Percentiles rank a stretch among this genome's conserved stretches.
Evolutionary conservation across 495 filamentous ascomycete species (phyloP).

Genomic region (Choiromyces venosus): DNA sequence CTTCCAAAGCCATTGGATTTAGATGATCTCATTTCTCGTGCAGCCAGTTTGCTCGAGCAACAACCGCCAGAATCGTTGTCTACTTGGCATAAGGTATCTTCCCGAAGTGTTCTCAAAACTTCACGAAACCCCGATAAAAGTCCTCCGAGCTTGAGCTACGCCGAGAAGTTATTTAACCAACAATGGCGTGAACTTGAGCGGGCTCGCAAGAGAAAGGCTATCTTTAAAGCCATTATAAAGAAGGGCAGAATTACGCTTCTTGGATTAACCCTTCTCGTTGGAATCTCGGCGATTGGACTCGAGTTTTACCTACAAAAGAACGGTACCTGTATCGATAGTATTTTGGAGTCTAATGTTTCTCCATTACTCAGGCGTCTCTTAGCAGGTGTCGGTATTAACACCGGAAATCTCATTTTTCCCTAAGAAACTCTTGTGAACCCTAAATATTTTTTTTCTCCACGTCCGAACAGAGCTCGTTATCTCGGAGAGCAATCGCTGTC

Average conservation of each 20-base stretch:
- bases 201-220: slow-evolving; percentile 54
- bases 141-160: slow-evolving; percentile 51
- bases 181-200: slow-evolving; percentile 64
- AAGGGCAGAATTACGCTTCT: slow-evolving; percentile 47
- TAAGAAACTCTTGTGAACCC: neutral
- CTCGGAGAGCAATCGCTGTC: neutral
- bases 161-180: slow-evolving; percentile 57
- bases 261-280: slow-evolving; percentile 32
- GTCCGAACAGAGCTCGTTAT: neutral
- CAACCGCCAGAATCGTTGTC: slow-evolving; percentile 70
- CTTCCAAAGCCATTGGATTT: slow-evolving; percentile 79
- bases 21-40: slow-evolving; percentile 63
- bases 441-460: neutral
- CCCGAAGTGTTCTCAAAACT: slow-evolving; percentile 77
- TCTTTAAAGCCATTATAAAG: slow-evolving; percentile 52
- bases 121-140: slow-evolving; percentile 51
- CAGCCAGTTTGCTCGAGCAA: slow-evolving; percentile 56
- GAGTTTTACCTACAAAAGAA: slow-evolving; percentile 35
- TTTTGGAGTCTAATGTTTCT: slow-evolving; percentile 16
- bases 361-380: slow-evolving; percentile 27
- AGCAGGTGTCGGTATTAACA: slow-evolving; percentile 13
- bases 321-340: slow-evolving; percentile 11
- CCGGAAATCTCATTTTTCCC: neutral
- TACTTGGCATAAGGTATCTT: slow-evolving; percentile 66
- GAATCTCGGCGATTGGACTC: slow-evolving; percentile 34